Base-by-base conservation (phyloP, 2,329 filamentous ascomycete species). In the Diaporthe sp. region DNA sequence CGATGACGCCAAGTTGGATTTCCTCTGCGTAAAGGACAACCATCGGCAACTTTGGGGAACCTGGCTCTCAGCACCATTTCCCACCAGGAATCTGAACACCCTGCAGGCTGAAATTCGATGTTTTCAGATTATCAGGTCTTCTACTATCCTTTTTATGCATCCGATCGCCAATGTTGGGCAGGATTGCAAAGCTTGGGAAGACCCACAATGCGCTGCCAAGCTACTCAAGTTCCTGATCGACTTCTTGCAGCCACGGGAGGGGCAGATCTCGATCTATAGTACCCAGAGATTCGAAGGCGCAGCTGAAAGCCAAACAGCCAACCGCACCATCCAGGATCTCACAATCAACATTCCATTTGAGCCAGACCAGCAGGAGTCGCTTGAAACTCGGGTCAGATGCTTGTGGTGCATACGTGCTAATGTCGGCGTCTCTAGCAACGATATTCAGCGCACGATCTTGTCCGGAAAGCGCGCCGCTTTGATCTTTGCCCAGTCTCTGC, bases 1-100 rank as follows among this genome's bases (percentile, higher is more conserved):
- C 1, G 4, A 67, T 2, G 45, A 67, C 2, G 45, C 61, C 13
- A 67, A 19, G 2, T 0, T 67, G 30, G 45, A 67, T n/a, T 0
- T 35, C 10, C 5, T 25, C 0, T 35, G 9, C 40, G 6, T 12
- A 1, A 4, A 13, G 0, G 9, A 1, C 2, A 2, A 3, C 0
- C 4, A 1, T 13, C 25, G 13, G 40, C 2, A 7, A 2, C 19
- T 33, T 2, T n/a, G 40, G 6, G 60, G 19, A 2, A 67, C 61
- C 3, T 67, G 61, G 61, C 61, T 67, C 12, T 52, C 30, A 2
- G 61, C 30, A 8, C 61, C 61, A 28, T 52, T 67, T 52, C 61
- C 61, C 2, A 7, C 30, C 30, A 28, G 2, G 7, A 6, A 52
- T 52, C 22, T 52, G 2, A 35, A 67, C 7, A 52, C 3, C 25